Evolutionary conservation across 768 basidiomycete species (phyloP).

Genomic region (Kwoniella sp.): DNA sequence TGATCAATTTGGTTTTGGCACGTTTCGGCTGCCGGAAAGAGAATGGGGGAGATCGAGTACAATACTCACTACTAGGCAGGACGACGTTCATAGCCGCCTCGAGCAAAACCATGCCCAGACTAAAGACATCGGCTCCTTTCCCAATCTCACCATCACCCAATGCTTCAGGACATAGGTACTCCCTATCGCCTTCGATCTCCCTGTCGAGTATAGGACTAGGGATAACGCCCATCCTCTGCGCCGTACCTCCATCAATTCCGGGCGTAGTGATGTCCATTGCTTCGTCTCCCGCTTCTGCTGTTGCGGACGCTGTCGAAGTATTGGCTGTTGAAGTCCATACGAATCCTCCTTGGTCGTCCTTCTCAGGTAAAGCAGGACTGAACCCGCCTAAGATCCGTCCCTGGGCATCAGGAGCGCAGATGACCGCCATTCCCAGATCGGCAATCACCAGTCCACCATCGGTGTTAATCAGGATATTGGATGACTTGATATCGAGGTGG

Average conservation of each 20-base stretch:
- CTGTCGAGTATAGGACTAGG: conserved; percentile 44
- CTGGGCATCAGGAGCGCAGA: conserved; percentile 68
- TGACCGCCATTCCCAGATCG: conserved; percentile 97
- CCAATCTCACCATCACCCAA: conserved; percentile 79
- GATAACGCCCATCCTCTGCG: conserved; percentile 12
- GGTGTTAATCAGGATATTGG: conserved; percentile 87
- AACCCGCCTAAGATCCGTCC: conserved; percentile 28
- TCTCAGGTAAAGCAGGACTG: conserved; percentile 42
- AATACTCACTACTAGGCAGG: conserved; percentile 78
- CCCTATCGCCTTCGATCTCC: conserved; percentile 88
- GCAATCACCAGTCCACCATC: conserved; percentile 92
- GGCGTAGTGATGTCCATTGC: conserved; percentile 4
- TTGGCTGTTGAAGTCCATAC: conserved; percentile 23
- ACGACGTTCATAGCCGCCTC: conserved; percentile 94
- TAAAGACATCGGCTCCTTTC: conserved; percentile 93
- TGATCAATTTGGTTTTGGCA: too few relatives aligned
- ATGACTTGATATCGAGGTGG: conserved; percentile 95
- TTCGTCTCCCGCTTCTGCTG: conserved; percentile 15
- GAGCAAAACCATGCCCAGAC: conserved; percentile 92
- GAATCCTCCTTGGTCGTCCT: conserved; percentile 37
- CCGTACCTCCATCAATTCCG: conserved; percentile 1
- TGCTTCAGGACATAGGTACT: conserved; percentile 95
- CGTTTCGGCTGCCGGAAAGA: too few relatives aligned
- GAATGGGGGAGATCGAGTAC: not conserved
- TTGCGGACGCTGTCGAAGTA: not conserved